phyloP scores from a whole-genome alignment of 2,329 filamentous ascomycete genomes.

The Cryoendolithus antarcticus region DNA sequence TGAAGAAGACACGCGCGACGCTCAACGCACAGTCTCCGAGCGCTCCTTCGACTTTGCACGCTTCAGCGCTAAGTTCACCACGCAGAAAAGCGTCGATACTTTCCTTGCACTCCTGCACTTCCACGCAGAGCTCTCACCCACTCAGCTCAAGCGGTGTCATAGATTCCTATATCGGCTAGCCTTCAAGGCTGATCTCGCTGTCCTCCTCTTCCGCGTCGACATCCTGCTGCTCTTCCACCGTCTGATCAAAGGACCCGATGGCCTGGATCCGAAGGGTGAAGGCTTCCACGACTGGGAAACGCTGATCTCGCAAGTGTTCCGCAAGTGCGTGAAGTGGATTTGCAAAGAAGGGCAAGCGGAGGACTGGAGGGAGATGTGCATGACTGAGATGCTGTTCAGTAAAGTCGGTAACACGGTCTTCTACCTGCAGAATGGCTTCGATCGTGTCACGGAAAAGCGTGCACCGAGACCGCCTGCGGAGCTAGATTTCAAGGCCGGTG shows the following conservation, averaged over 20 bases:
- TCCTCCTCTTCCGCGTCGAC: slow-evolving; percentile 81
- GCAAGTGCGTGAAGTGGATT: slow-evolving; percentile 70
- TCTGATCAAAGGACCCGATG: slow-evolving; percentile 81
- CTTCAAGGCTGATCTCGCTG: slow-evolving; percentile 85
- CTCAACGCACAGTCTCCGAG: slow-evolving; percentile 61
- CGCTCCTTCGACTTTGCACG: slow-evolving; percentile 87
- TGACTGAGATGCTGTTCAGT: slow-evolving; percentile 89
- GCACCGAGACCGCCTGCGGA: slow-evolving; percentile 62
- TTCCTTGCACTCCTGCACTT: slow-evolving; percentile 70
- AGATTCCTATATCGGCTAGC: slow-evolving; percentile 88
- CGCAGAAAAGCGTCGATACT: slow-evolving; percentile 76
- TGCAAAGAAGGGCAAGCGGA: slow-evolving; percentile 30
- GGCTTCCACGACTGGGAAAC: slow-evolving; percentile 85
- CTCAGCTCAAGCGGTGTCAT: slow-evolving; percentile 82
- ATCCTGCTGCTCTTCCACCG: slow-evolving; percentile 78
- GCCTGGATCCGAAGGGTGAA: slow-evolving; percentile 52
- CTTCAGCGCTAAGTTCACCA: slow-evolving; percentile 69
- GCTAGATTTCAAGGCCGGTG: slow-evolving; percentile 64
- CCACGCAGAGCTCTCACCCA: slow-evolving; percentile 65
- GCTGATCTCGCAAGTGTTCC: slow-evolving; percentile 70
- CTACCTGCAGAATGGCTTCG: slow-evolving; percentile 82
- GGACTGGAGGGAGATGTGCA: slow-evolving; percentile 62
- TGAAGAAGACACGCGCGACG: slow-evolving; percentile 58
- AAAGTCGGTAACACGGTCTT: slow-evolving; percentile 74
- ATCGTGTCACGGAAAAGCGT: slow-evolving; percentile 59